Percentiles rank a stretch among this genome's conserved stretches.
These are phyloP conservation scores for Wickerhamomyces sp. DNA, from an alignment of 1,139 yeast genomes.

Conservation along the genomic window DNA sequence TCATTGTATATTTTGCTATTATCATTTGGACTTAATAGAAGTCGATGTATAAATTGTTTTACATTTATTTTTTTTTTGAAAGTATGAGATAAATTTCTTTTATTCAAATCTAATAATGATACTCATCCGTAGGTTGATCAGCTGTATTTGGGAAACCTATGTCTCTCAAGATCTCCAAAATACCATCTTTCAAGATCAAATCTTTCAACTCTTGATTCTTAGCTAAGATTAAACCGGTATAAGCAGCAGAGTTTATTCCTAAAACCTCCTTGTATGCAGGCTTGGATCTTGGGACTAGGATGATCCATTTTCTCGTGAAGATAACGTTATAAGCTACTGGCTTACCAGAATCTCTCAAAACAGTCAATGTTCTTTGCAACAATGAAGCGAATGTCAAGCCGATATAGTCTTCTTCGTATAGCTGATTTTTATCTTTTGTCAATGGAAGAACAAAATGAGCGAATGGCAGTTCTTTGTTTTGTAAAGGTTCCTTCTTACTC, in stretches of 20 bases:
- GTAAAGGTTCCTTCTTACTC: conserved; percentile 52
- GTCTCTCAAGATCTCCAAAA: conserved; percentile 43
- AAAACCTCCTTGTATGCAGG: conserved; percentile 34
- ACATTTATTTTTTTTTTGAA: too few species aligned
- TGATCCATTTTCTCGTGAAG: conserved; percentile 77
- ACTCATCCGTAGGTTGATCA: conserved; percentile 37
- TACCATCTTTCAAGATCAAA: conserved; percentile 38
- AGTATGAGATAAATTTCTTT: too few species aligned
- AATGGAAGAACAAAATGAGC: conserved; percentile 77
- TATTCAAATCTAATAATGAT: conserved; percentile 30
- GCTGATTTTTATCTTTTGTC: conserved; percentile 39
- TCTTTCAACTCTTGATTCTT: conserved; percentile 52
- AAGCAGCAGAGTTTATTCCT: conserved; percentile 78
- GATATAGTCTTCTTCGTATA: conserved; percentile 47
- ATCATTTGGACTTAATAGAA: too few species aligned
- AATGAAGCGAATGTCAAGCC: conserved; percentile 65
- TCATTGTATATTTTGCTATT: too few species aligned
- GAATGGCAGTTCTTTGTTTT: conserved; percentile 59
- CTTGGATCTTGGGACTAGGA: conserved; percentile 74
- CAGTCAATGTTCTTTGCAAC: conserved; percentile 65
- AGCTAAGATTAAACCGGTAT: conserved; percentile 71
- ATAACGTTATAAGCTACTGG: conserved; percentile 71
- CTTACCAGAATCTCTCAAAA: conserved; percentile 47
- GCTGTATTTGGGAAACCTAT: conserved; percentile 65
- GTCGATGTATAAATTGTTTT: too few species aligned